Conservation (phyloP, 352 stramenopile species). For the Pythium diclinum region DNA sequence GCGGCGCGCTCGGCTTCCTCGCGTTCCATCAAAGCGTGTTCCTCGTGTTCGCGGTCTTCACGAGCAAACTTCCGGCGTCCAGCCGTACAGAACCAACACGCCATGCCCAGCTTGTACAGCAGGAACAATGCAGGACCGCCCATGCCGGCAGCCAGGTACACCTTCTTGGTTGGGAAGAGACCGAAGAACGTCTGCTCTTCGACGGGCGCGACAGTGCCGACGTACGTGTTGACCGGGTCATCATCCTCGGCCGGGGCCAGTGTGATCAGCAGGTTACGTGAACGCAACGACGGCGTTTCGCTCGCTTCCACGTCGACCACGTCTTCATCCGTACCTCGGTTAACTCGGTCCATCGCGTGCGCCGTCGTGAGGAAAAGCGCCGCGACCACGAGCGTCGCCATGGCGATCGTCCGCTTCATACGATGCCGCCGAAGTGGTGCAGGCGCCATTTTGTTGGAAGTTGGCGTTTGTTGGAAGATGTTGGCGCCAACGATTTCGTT, state of each 20-base stretch:
- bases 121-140: constrained; percentile 21
- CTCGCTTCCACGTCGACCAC: background rate
- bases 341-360: background rate
- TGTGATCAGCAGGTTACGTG: constrained; percentile 14
- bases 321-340: background rate
- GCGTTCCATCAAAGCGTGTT: constrained; percentile 18
- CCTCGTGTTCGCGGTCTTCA: constrained; percentile 20
- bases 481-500: constrained; percentile 2
- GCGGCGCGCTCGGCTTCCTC: constrained; percentile 22
- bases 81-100: constrained; percentile 28
- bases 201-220: constrained; percentile 22
- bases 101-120: constrained; percentile 29
- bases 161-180: constrained; percentile 28
- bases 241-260: constrained; percentile 1
- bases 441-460: background rate
- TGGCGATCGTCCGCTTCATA: background rate
- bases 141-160: constrained; percentile 24
- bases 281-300: constrained; percentile 3
- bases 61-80: constrained; percentile 24
- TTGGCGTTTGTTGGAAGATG: background rate
- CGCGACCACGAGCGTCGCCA: constrained; percentile 11
- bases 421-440: constrained; percentile 10
- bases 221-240: constrained; percentile 17
- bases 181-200: constrained; percentile 28
- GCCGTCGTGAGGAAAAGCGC: constrained; percentile 13